A percentile compares a stretch with the other conserved stretches of the same genome.
Conservation (phyloP, 2,329 filamentous ascomycete genomes). For the Fusarium cyanostomum region DNA sequence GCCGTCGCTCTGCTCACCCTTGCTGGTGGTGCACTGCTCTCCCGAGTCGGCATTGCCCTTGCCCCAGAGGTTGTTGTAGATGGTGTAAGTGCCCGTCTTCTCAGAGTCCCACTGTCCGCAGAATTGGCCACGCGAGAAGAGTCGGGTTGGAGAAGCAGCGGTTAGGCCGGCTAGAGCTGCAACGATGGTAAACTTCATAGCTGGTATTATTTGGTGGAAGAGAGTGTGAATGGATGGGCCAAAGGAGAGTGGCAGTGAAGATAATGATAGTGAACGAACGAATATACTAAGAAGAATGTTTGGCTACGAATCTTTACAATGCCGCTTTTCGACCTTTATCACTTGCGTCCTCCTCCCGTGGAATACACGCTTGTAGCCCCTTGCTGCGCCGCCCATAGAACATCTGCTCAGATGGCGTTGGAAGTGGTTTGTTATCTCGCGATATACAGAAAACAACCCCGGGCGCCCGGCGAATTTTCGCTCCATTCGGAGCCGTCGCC, state of each 20-base stretch:
- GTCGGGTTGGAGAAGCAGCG: constrained; percentile 7
- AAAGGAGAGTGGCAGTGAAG: neutral
- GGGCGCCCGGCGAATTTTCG: neutral
- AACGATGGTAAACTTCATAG: constrained; percentile 12
- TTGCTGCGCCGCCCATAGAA: neutral
- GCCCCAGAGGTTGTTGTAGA: constrained; percentile 57
- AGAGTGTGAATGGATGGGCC: too few relatives aligned
- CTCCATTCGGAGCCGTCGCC: constrained; percentile 12
- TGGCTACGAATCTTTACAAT: neutral
- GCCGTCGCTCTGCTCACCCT: constrained; percentile 45
- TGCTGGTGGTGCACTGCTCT: constrained; percentile 52
- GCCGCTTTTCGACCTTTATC: neutral
- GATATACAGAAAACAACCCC: neutral
- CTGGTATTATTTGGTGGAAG: neutral
- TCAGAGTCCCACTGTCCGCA: constrained; percentile 41
- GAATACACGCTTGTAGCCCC: neutral
- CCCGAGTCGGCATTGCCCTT: constrained; percentile 45
- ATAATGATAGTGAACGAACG: neutral
- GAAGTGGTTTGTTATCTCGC: constrained; percentile 1
- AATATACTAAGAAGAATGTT: neutral
- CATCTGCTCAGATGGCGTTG: constrained; percentile 9
- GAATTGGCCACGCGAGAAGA: constrained; percentile 6
- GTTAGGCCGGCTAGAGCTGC: constrained; percentile 20
- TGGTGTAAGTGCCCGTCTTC: constrained; percentile 32
- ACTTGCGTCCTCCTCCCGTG: neutral